Evolutionary conservation across 768 basidiomycete genomes (phyloP).

Genomic region (Lyophyllum shimeji): DNA sequence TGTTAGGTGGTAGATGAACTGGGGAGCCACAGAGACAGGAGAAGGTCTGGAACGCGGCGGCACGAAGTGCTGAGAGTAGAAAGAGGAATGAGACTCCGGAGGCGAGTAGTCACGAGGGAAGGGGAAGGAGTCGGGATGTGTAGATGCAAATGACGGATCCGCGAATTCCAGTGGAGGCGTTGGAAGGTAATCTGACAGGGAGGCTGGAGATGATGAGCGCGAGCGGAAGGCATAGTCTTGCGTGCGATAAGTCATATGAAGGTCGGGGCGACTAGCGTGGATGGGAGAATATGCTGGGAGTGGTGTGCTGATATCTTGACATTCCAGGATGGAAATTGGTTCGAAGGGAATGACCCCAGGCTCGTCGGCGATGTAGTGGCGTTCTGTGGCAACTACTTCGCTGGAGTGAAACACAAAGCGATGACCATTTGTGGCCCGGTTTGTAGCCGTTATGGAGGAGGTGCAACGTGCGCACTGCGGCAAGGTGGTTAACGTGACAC

Average conservation of each 20-base stretch:
- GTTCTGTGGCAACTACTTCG: slow-evolving; percentile 62
- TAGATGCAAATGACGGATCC: slow-evolving; percentile 24
- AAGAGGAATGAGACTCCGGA: slow-evolving; percentile 13
- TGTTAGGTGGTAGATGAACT: slow-evolving; percentile 9
- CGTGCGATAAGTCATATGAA: slow-evolving; percentile 1
- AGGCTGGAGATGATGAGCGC: slow-evolving; percentile 26
- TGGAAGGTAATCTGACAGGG: slow-evolving; percentile 33
- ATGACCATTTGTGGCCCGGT: slow-evolving; percentile 80
- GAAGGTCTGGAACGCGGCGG: slow-evolving; percentile 12
- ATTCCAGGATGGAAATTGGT: slow-evolving; percentile 18
- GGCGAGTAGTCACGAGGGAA: slow-evolving; percentile 17
- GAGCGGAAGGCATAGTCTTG: slow-evolving; percentile 15
- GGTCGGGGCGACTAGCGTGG: slow-evolving; percentile 9
- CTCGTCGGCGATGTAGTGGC: slow-evolving; percentile 63
- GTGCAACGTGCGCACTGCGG: slow-evolving; percentile 71
- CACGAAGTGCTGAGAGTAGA: slow-evolving; percentile 6
- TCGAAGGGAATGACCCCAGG: slow-evolving; percentile 56
- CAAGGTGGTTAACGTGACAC: slow-evolving; percentile 5
- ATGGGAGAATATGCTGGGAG: slow-evolving; percentile 18
- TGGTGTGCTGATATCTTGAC: slow-evolving; percentile 14
- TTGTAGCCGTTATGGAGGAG: slow-evolving; percentile 61
- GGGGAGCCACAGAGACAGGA: slow-evolving; percentile 8
- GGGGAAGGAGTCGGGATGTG: slow-evolving; percentile 29
- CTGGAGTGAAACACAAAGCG: slow-evolving; percentile 84
- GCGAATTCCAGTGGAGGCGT: slow-evolving; percentile 40